Evolutionary conservation across 2,329 filamentous ascomycete genomes (phyloP), one percentile per base, ranked within the genome.

Genomic region (Diaporthe caulivora): DNA sequence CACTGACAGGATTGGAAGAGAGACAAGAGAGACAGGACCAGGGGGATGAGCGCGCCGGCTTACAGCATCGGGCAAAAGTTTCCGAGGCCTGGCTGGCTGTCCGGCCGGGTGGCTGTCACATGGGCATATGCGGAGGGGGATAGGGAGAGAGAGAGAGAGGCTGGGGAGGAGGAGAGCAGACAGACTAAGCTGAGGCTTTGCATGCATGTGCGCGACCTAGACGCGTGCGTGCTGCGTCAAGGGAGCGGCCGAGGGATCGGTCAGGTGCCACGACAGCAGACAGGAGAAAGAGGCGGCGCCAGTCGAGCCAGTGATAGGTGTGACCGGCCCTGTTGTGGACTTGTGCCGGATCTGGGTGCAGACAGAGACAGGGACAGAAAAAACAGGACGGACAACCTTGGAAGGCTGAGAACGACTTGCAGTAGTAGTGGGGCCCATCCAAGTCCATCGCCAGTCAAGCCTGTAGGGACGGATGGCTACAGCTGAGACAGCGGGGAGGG

Each of bases 401-500:
- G 53, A 60, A 70, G 71, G 71, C 71, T 72, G 71, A 70, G 71
- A 70, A 42, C 51, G 42, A 42, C n/a, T 34, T 26, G 26, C 29
- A 34, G 34, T 34, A 5, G n/a, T n/a, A n/a, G n/a, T n/a, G n/a
- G n/a, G n/a, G n/a, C n/a, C n/a, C n/a, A n/a, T n/a, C n/a, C n/a
- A n/a, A n/a, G n/a, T n/a, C n/a, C n/a, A n/a, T n/a, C n/a, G n/a
- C n/a, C n/a, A n/a, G n/a, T n/a, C n/a, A n/a, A n/a, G n/a, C n/a
- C n/a, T n/a, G 37, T 21, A 34, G 7, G 18, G 17, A n/a, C 58
- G 70, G 70, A 65, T 57, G 62, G 70, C 70, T 65, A 58, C 71
- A 72, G 53, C 37, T 72, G 71, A 72, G 71, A 72, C 71, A 72
- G 71, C 64, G 64, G 64, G 42, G n/a, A n/a, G n/a, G n/a, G n/a